Percentiles rank a stretch among this genome's conserved stretches.
These are phyloP conservation scores for Symmetrospora coprosmae DNA, from an alignment of 768 basidiomycete species.

Conservation along the genomic window DNA sequence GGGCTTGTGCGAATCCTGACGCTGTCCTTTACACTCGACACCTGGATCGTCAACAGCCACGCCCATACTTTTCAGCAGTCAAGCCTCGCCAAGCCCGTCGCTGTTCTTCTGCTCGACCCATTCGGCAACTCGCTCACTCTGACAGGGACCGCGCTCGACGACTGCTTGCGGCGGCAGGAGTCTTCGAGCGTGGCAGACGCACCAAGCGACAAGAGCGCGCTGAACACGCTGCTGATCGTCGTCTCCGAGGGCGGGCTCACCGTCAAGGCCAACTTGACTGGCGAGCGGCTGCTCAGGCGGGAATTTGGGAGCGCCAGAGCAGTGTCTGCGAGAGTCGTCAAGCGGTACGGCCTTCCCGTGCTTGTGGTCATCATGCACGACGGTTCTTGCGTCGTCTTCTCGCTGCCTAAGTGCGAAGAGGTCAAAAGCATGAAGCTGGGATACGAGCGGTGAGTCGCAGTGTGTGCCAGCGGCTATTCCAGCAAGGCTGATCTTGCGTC, in stretches of 20 bases:
- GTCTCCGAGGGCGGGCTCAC: slow-evolving; percentile 8
- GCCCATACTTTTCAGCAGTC: slow-evolving; percentile 38
- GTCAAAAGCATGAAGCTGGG: neutral
- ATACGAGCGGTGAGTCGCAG: neutral
- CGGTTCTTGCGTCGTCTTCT: slow-evolving; percentile 1
- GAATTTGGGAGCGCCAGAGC: slow-evolving; percentile 11
- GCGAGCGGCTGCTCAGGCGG: slow-evolving; percentile 3
- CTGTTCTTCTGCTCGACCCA: slow-evolving; percentile 38
- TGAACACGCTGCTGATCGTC: slow-evolving; percentile 26
- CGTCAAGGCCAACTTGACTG: slow-evolving; percentile 26
- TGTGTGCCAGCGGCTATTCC: no score
- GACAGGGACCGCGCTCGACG: neutral
- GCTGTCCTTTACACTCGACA: slow-evolving; percentile 42
- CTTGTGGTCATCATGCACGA: neutral
- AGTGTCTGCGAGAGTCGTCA: neutral
- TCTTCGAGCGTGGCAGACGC: neutral
- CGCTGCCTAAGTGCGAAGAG: neutral
- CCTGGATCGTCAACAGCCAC: slow-evolving; percentile 39
- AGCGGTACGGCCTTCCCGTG: slow-evolving; percentile 4
- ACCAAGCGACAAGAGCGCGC: slow-evolving; percentile 10
- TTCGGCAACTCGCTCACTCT: slow-evolving; percentile 15
- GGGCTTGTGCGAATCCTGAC: slow-evolving; percentile 51
- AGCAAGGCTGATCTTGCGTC: no score
- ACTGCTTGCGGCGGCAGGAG: neutral
- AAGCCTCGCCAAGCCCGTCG: slow-evolving; percentile 35